These are phyloP conservation scores for Xylaria scruposa DNA, from an alignment of 495 filamentous ascomycete genomes.

Conservation along the genomic window DNA sequence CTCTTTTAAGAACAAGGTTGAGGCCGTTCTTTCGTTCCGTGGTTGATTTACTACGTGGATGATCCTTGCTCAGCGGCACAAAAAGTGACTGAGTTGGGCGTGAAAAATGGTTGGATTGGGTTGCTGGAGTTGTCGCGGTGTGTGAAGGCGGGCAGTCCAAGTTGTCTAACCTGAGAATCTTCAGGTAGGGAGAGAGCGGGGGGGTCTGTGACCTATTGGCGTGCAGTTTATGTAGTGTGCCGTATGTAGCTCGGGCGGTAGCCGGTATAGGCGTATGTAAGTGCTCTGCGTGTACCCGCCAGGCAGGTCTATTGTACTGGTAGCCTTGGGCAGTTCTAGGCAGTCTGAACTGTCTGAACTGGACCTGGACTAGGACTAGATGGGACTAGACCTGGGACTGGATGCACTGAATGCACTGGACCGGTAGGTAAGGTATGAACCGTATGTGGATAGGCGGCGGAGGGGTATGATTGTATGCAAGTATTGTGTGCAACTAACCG, in stretches of 20 bases:
- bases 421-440: not conserved
- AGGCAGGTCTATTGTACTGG: slow-evolving; percentile 4
- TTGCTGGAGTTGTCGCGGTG: slow-evolving; percentile 29
- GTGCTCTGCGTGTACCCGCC: slow-evolving; percentile 1
- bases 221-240: not conserved
- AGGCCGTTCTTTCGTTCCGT: slow-evolving; percentile 24
- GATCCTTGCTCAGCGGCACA: slow-evolving; percentile 28
- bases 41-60: slow-evolving; percentile 16
- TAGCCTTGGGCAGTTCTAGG: not conserved
- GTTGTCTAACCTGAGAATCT: slow-evolving; percentile 7
- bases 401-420: not conserved
- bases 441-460: not conserved
- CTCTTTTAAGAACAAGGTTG: not conserved
- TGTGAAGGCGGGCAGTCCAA: slow-evolving; percentile 12
- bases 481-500: slow-evolving; percentile 26
- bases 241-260: slow-evolving; percentile 6
- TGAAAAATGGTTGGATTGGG: slow-evolving; percentile 31
- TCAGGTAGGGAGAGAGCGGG: slow-evolving; percentile 5
- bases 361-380: not conserved
- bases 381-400: not conserved
- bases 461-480: slow-evolving; percentile 17
- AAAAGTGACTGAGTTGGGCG: slow-evolving; percentile 28
- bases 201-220: slow-evolving; percentile 9
- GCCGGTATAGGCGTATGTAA: not conserved
- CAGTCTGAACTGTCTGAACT: not conserved